phyloP scores from a whole-genome alignment of 2,329 filamentous ascomycete species.

The Davidsoniella virescens region DNA sequence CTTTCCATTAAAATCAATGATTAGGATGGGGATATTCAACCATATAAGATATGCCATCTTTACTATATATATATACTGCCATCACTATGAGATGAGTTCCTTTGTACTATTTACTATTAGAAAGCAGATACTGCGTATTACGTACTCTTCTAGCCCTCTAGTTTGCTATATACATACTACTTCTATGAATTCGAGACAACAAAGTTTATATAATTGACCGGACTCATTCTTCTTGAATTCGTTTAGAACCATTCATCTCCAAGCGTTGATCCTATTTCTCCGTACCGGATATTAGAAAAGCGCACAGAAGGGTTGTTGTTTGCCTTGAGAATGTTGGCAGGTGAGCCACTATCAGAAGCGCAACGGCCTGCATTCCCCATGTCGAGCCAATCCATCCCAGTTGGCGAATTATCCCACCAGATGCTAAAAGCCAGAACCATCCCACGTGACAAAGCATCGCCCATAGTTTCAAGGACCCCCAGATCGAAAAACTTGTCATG shows the following conservation, averaged over 20 bases:
- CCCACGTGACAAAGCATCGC: conserved; percentile 34
- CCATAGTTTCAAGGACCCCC: conserved; percentile 41
- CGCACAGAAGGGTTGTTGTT: conserved; percentile 22
- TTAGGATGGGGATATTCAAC: not conserved
- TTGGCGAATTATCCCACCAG: conserved; percentile 37
- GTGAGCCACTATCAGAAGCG: conserved; percentile 16
- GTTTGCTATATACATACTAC: not conserved
- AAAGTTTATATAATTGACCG: too few species aligned
- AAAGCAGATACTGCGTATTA: not conserved
- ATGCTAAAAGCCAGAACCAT: conserved; percentile 50
- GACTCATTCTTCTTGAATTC: too few species aligned
- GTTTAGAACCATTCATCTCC: too few species aligned
- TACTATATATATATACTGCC: not conserved
- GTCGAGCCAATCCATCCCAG: conserved; percentile 61
- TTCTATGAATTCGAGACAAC: too few species aligned
- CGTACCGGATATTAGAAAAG: conserved; percentile 34
- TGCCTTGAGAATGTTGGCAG: conserved; percentile 15
- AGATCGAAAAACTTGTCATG: conserved; percentile 29
- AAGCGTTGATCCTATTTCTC: conserved; percentile 30
- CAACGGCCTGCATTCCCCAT: conserved; percentile 30
- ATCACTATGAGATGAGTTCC: not conserved
- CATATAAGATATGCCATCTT: not conserved
- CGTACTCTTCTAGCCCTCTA: not conserved
- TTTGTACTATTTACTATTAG: not conserved
- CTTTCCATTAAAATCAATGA: conserved; percentile 7